Evolutionary conservation across 176 grass and related monocot genomes (phyloP), one percentile per base, ranked within the genome.

Genomic region (maize (Zea mays)): DNA sequence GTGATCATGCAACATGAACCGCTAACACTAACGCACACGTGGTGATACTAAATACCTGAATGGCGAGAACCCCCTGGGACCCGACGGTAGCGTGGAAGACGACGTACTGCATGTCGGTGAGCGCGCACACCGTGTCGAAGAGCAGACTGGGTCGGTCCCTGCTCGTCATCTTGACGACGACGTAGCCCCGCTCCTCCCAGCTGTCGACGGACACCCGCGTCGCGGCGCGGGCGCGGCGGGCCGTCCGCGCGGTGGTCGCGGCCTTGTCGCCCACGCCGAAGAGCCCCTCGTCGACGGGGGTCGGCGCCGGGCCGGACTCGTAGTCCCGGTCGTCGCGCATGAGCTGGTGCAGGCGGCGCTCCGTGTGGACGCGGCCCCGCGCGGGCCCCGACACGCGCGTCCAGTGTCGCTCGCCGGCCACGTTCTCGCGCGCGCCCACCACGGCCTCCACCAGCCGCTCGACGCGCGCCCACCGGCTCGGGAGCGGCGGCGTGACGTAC

Each of bases 101-200:
- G 39, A 82, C 81, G 89, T 96, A 96, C 7, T 85, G 79, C 90
- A 96, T 87, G 87, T 96, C 93, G 41, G 86, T 92, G 74, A 96
- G 81, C 58, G 87, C 80, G 79, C 93, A 90, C 3, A 96, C 93
- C 1, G 89, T 91, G 84, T 91, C 93, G 82, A 90, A 92, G 42
- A 92, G 93, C 60, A 92, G 89, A 82, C 70, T 85, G 40, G 86
- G 79, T 0, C 89, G 81, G 81, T 87, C 90, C 43, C 79, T 62
- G 85, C 93, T 88, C 16, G 80, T 86, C 66, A 96, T 77, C 60
- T 89, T 90, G 68, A 96, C 87, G 41, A 96, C 87, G 45, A 87
- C 88, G 82, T 96, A 92, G 20, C 90, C 90, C 14, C 76, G 45
- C 79, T 92, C 79, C 70, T 82, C 83, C 87, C 93, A 96, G 51